Evolutionary conservation across 2,329 filamentous ascomycete species (phyloP).

Genomic region (Hymenoscyphus fraxineus): DNA sequence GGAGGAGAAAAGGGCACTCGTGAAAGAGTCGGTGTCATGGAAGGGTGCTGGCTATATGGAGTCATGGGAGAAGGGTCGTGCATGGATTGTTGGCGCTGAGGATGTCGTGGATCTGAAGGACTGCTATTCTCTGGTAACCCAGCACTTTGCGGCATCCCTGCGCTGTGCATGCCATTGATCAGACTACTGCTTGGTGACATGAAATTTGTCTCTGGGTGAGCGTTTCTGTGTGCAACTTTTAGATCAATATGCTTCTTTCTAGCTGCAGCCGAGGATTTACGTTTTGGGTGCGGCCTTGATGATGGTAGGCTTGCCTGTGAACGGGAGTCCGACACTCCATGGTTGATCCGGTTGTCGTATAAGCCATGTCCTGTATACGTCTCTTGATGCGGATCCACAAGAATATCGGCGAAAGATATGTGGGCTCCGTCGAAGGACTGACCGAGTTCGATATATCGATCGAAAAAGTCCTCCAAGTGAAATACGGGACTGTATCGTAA

Average conservation of each 20-base stretch:
- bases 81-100: constrained; percentile 17
- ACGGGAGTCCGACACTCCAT: constrained; percentile 17
- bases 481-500: constrained; percentile 76
- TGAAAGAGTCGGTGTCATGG: constrained; percentile 20
- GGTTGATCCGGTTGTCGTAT: constrained; percentile 42
- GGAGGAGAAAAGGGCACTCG: constrained; percentile 35
- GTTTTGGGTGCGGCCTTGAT: constrained; percentile 20
- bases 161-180: constrained; percentile 13
- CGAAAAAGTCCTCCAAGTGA: constrained; percentile 83
- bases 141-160: background rate
- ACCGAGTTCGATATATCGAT: constrained; percentile 63
- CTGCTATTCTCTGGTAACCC: constrained; percentile 10
- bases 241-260: constrained; percentile 36
- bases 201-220: constrained; percentile 28
- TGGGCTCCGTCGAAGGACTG: constrained; percentile 70
- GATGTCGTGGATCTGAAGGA: background rate
- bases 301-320: background rate
- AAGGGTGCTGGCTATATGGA: constrained; percentile 12
- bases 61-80: constrained; percentile 19
- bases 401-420: constrained; percentile 65
- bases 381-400: constrained; percentile 57
- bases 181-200: constrained; percentile 30
- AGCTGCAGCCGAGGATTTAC: constrained; percentile 18
- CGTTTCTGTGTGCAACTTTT: constrained; percentile 31
- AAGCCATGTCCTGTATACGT: constrained; percentile 48